Evolutionary conservation across 495 filamentous ascomycete genomes (phyloP), one percentile per base, ranked within the genome.

Genomic region (Hyaloscypha hepaticicola): DNA sequence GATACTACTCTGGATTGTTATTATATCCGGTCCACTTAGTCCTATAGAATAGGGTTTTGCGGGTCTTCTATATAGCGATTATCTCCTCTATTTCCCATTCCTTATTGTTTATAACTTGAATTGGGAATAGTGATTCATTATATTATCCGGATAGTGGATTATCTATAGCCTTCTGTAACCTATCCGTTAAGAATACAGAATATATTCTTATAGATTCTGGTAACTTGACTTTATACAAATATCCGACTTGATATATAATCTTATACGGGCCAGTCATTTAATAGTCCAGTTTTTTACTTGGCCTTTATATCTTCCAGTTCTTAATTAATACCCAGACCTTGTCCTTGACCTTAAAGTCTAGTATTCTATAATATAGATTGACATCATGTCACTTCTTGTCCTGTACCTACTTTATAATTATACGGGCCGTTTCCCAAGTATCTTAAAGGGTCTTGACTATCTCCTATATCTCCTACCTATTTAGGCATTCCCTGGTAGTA

Each of bases 301-400:
- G 38, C 3, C 31, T 19, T 5, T 41, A 2, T 24, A 28, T 60
- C 12, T 21, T 38, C 31, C 21, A 60, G 12, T 25, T 26, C 31
- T 60, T 60, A 9, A 21, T 60, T 8, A 24, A 41, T 5, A 60
- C 22, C 24, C 26, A 60, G 3, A 60, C 38, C n/a, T 60, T 12
- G 22, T 60, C 31, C 31, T 22, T 22, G 45, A 60, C 31, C 25
- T 38, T 2, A 22, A 60, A 60, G 57, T 60, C 57, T 25, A 60
- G 8, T 22, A 8, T 5, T 57, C 28, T 9, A 16, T 14, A 16
- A 31, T 57, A 31, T 27, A 52, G 50, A 21, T 6, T 21, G 29
- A 8, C 8, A 22, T 28, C 26, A 48, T 6, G 12, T n/a, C n/a
- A n/a, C 38, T 41, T 41, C 9, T 41, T 41, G 2, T 6, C 38